Evolutionary conservation across 495 filamentous ascomycete species (phyloP), one percentile per base, ranked within the genome.

Genomic region (Wilcoxina mikolae): DNA sequence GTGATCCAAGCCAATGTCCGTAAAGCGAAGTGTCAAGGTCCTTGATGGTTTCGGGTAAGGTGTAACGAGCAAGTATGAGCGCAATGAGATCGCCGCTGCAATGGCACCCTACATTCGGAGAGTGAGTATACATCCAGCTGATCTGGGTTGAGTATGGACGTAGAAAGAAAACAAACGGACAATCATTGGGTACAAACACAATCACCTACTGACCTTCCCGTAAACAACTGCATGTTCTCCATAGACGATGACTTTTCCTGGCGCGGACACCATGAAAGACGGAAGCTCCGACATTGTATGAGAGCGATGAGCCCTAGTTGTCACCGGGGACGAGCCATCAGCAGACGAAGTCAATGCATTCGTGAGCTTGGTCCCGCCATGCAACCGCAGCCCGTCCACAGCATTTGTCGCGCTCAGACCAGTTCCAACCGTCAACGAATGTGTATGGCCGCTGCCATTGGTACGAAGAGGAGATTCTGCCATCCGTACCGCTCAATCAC

Each of bases 201-300:
- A 4, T 24, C 17, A 15, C 22, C 23, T 17, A 58, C 68, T 54
- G 62, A 83, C 81, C 75, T 94, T 95, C 65, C 91, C 91, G 64
- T 98, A 78, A 9, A 98, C 91, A 1, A 95, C 91, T 10, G 91
- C 85, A 72, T 98, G 91, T 67, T 98, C 91, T 51, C 91, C 91
- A 68, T 84, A 95, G 17, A 95, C 85, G 66, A 98, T 96, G 62
- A 94, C 90, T 69, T 98, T 98, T 28, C 89, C 91, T 11, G 91
- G 91, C 12, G 91, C 89, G 4, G 91, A 96, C 53, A 95, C 89
- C 84, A 96, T 94, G 59, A 96, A 98, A 42, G 89, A 72, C 3
- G 90, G 88, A 71, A 88, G 76, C 73, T 64, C 57, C 15, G 62
- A 62, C 28, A 49, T 43, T 10, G 63, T 65, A 4, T 56, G 52